These are phyloP conservation scores for Dendrothele bispora DNA, from an alignment of 768 basidiomycete species.

Conservation along the genomic window DNA sequence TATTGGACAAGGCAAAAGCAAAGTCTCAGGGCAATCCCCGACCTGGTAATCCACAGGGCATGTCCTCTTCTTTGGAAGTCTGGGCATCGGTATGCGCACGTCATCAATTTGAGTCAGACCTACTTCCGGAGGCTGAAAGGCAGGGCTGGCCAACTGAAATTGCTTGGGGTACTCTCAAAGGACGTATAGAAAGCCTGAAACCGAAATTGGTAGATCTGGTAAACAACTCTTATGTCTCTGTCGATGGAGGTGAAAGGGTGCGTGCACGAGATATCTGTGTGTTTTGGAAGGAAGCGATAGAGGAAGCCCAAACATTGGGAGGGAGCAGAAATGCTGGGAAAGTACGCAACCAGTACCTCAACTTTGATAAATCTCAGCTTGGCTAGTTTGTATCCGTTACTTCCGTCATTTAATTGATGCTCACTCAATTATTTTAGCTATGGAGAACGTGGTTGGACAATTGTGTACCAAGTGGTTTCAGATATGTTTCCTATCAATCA, in stretches of 20 bases:
- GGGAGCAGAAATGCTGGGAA: constrained; percentile 68
- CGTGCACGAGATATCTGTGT: constrained; percentile 19
- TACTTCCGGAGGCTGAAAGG: constrained; percentile 67
- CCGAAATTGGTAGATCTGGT: constrained; percentile 49
- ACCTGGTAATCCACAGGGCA: constrained; percentile 65
- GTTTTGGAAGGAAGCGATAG: constrained; percentile 70
- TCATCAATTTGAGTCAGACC: constrained; percentile 73
- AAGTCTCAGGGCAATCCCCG: constrained; percentile 65
- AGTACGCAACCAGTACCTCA: constrained; percentile 72
- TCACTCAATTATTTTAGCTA: constrained; percentile 52
- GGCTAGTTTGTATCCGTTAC: constrained; percentile 71
- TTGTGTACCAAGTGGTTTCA: constrained; percentile 76
- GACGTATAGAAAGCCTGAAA: constrained; percentile 54
- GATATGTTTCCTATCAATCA: constrained; percentile 68
- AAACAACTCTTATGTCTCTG: constrained; percentile 42
- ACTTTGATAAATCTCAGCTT: constrained; percentile 80
- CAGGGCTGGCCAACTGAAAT: constrained; percentile 80
- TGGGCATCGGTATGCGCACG: constrained; percentile 75
- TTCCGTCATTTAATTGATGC: too few relatives aligned
- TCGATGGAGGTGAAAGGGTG: constrained; percentile 15
- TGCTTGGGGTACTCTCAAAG: constrained; percentile 56
- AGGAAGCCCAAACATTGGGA: constrained; percentile 59
- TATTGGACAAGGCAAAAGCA: constrained; percentile 52
- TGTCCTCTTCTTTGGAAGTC: constrained; percentile 50
- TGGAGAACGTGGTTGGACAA: constrained; percentile 79